Conservation (phyloP, 148 eudicot species). For the Rhododendron kiyosumense region DNA sequence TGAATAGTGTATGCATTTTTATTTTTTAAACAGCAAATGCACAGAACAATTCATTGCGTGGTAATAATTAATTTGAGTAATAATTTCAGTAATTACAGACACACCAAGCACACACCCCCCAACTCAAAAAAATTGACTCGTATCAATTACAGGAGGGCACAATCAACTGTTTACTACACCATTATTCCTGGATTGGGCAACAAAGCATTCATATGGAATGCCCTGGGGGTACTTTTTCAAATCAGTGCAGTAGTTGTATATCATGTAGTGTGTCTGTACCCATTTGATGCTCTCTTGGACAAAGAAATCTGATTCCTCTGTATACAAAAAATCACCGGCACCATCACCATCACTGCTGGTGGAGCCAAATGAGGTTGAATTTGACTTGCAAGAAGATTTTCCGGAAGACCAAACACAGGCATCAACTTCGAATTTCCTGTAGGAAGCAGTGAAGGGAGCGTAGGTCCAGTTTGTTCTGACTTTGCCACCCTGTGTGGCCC, state of each 20-base stretch:
- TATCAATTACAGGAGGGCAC: neutral
- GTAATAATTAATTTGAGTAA: neutral
- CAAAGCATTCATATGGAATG: slow-evolving; percentile 14
- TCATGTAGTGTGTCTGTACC: slow-evolving; percentile 15
- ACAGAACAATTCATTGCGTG: neutral
- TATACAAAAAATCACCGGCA: neutral
- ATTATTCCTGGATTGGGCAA: neutral
- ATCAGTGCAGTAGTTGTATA: slow-evolving; percentile 19
- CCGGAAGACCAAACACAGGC: slow-evolving; percentile 18
- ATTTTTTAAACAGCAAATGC: neutral
- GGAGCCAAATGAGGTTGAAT: neutral
- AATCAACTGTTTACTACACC: neutral
- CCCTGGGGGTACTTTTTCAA: slow-evolving; percentile 14
- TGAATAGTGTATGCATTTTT: neutral
- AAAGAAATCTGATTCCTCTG: slow-evolving; percentile 13
- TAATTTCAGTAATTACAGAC: neutral
- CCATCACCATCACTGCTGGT: slow-evolving; percentile 7
- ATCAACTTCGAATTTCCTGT: slow-evolving; percentile 10
- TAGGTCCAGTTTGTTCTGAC: slow-evolving; percentile 19
- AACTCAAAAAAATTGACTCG: neutral
- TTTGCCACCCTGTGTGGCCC: slow-evolving; percentile 20
- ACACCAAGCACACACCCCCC: neutral
- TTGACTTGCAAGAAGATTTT: slow-evolving; percentile 17
- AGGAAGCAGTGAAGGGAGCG: slow-evolving; percentile 25
- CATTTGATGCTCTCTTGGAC: slow-evolving; percentile 19